These are phyloP conservation scores for Lyophyllum decastes DNA, from an alignment of 768 basidiomycete genomes.

Conservation along the genomic window DNA sequence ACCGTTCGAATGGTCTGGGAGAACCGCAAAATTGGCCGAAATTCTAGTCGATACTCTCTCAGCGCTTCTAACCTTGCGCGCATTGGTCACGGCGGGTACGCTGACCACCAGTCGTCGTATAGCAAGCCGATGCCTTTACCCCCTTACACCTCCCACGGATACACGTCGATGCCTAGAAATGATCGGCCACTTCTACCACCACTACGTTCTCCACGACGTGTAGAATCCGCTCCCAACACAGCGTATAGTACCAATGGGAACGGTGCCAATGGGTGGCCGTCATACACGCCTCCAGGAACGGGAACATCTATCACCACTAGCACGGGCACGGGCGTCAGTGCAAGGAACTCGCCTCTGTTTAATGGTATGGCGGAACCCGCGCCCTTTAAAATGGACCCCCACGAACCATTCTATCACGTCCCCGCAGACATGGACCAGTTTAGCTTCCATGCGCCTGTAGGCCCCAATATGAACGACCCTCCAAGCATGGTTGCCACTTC, in stretches of 20 bases:
- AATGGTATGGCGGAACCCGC: slow-evolving; percentile 30
- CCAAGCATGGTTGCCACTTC: slow-evolving; percentile 27
- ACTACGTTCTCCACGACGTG: slow-evolving; percentile 39
- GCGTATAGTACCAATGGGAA: slow-evolving; percentile 50
- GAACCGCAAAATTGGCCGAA: slow-evolving; percentile 36
- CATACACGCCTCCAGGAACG: slow-evolving; percentile 65
- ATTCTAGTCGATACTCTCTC: slow-evolving; percentile 15
- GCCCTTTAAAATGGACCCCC: slow-evolving; percentile 36
- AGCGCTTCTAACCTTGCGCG: slow-evolving; percentile 3
- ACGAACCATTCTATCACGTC: slow-evolving; percentile 42
- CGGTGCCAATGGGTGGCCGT: slow-evolving; percentile 53
- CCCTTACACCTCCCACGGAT: slow-evolving; percentile 22
- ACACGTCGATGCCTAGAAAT: slow-evolving; percentile 18
- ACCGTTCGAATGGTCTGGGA: slow-evolving; percentile 58
- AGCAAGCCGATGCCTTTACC: slow-evolving; percentile 16
- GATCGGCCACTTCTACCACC: slow-evolving; percentile 52
- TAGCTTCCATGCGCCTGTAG: slow-evolving; percentile 42
- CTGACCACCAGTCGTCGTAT: slow-evolving; percentile 11
- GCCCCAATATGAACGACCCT: slow-evolving; percentile 27
- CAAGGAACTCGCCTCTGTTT: slow-evolving; percentile 44
- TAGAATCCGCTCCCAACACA: slow-evolving; percentile 56
- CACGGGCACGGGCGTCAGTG: slow-evolving; percentile 41
- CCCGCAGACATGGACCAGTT: slow-evolving; percentile 53
- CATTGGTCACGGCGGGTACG: slow-evolving; percentile 6
- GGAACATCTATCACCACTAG: slow-evolving; percentile 50